phyloP scores from a whole-genome alignment of 2,329 filamentous ascomycete genomes.

The Sporothrix humicola region DNA sequence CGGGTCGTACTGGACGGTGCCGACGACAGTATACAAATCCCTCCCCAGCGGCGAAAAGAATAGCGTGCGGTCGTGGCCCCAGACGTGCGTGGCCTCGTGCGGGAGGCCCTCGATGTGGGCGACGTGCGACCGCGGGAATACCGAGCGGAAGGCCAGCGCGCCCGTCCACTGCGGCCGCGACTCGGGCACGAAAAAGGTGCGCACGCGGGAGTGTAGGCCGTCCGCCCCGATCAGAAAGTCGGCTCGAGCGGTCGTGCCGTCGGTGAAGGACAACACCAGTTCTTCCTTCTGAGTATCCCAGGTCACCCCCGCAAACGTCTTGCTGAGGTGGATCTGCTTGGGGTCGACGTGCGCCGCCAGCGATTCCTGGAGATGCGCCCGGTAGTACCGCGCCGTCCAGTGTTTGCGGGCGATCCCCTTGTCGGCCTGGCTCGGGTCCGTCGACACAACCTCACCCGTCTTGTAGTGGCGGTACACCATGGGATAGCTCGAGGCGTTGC shows the following conservation, averaged over 20 bases:
- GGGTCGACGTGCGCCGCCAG: constrained; percentile 53
- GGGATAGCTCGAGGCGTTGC: constrained; percentile 50
- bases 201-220: constrained; percentile 57
- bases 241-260: constrained; percentile 51
- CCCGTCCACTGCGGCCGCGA: constrained; percentile 51
- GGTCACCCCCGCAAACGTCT: constrained; percentile 48
- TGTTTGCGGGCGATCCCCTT: constrained; percentile 48
- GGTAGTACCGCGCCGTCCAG: constrained; percentile 53
- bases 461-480: constrained; percentile 55
- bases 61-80: constrained; percentile 51
- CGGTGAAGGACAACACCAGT: constrained; percentile 53
- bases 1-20: constrained; percentile 48
- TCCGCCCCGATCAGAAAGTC: constrained; percentile 60
- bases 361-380: constrained; percentile 57
- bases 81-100: constrained; percentile 53
- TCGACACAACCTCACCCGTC: constrained; percentile 53
- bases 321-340: constrained; percentile 51
- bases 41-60: constrained; percentile 52
- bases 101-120: constrained; percentile 48
- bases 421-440: constrained; percentile 50
- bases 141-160: constrained; percentile 53
- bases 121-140: constrained; percentile 51
- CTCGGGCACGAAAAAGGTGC: constrained; percentile 51
- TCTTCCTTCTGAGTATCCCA: constrained; percentile 41
- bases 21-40: constrained; percentile 52